Evolutionary conservation across 2,329 filamentous ascomycete species (phyloP).

Genomic region (Seiridium unicorne): DNA sequence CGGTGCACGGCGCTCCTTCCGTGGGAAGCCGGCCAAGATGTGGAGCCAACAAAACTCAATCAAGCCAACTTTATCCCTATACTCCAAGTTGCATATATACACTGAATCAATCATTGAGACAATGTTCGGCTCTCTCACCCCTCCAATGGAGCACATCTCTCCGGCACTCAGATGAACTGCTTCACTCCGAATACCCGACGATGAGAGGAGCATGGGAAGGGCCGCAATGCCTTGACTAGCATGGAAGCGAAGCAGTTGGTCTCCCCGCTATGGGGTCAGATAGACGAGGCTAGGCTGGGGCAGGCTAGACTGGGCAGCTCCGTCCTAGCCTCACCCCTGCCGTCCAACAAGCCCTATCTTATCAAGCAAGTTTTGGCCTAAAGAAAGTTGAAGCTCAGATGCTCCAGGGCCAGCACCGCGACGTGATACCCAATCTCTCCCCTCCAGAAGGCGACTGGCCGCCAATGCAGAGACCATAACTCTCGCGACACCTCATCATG

Average conservation of each 20-base stretch:
- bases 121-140: too few relatives aligned
- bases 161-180: too few relatives aligned
- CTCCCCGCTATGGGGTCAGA: too few relatives aligned
- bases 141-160: too few relatives aligned
- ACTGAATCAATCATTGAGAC: not conserved
- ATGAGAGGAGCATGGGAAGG: too few relatives aligned
- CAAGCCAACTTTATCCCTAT: not conserved
- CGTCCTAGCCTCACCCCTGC: not conserved
- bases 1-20: not conserved
- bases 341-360: conserved; percentile 3
- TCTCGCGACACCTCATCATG: conserved; percentile 29
- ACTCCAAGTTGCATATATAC: not conserved
- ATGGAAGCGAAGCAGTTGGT: too few relatives aligned
- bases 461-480: not conserved
- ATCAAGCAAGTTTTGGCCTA: not conserved
- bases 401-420: not conserved
- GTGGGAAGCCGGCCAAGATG: not conserved
- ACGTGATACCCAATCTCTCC: too few relatives aligned
- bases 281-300: too few relatives aligned
- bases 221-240: too few relatives aligned
- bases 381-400: not conserved
- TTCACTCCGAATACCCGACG: too few relatives aligned
- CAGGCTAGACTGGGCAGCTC: too few relatives aligned
- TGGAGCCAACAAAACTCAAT: not conserved
- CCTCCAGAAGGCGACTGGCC: not conserved